A percentile compares a stretch with the other conserved stretches of the same genome.
Conservation (phyloP, 257 asterid genomes). For the Solanum chmielewskii region DNA sequence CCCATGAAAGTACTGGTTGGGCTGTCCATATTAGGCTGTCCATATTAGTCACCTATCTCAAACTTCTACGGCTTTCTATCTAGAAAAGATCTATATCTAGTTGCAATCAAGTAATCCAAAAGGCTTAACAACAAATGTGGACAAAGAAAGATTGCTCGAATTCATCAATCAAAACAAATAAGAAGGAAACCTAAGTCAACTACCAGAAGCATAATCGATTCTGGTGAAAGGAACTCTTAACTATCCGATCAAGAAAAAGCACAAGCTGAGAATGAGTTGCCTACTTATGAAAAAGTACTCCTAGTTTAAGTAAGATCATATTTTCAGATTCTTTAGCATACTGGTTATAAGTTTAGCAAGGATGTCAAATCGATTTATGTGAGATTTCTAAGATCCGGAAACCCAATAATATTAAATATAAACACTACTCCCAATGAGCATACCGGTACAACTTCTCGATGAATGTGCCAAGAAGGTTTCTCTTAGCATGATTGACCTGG, state of each 20-base stretch:
- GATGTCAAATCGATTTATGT: neutral
- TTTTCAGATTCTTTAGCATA: neutral
- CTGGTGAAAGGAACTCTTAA: neutral
- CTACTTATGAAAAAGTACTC: neutral
- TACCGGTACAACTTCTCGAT: slow-evolving; percentile 10
- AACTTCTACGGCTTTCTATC: neutral
- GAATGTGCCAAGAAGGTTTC: slow-evolving; percentile 3
- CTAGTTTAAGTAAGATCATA: neutral
- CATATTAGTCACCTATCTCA: neutral
- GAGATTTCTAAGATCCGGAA: neutral
- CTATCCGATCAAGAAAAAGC: neutral
- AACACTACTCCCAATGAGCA: neutral
- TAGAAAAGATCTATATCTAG: neutral
- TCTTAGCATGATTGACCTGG: slow-evolving; percentile 13
- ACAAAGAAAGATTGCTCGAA: neutral
- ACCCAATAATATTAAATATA: neutral
- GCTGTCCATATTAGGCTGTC: neutral
- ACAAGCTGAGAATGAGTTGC: neutral
- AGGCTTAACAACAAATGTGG: neutral
- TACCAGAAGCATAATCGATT: neutral
- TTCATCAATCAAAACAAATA: neutral
- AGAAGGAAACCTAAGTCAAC: neutral
- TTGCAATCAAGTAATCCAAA: neutral
- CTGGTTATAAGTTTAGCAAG: neutral
- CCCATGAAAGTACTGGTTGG: neutral